A percentile compares a stretch with the other conserved stretches of the same genome.
Evolutionary conservation across 768 basidiomycete genomes (phyloP).

Genomic region (Hygrocybe punicea): DNA sequence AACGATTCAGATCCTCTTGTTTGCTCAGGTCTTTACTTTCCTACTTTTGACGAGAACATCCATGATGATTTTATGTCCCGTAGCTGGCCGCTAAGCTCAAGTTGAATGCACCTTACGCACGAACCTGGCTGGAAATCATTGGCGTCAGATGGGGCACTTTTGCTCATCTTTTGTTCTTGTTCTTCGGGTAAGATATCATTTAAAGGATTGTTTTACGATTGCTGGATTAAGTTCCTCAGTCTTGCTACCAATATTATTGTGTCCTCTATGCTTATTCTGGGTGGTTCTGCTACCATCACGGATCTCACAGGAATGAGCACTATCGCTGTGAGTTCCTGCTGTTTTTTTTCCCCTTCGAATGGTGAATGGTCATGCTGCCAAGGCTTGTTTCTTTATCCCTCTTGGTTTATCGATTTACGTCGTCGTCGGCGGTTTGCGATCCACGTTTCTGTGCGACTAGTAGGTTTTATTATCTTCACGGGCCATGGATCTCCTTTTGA

Average conservation of each 20-base stretch:
- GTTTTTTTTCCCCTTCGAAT: neutral
- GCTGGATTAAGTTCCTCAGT: slow-evolving; percentile 27
- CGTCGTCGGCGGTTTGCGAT: slow-evolving; percentile 82
- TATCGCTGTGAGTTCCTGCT: slow-evolving; percentile 52
- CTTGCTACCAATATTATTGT: slow-evolving; percentile 89
- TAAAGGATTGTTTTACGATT: neutral
- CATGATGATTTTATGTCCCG: neutral
- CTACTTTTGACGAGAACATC: neutral
- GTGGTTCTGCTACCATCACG: slow-evolving; percentile 83
- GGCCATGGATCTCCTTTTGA: neutral
- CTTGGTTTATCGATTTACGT: slow-evolving; percentile 86
- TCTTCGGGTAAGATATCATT: slow-evolving; percentile 60
- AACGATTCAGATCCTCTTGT: slow-evolving; percentile 82
- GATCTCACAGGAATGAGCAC: slow-evolving; percentile 88
- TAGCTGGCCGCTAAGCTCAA: slow-evolving; percentile 92
- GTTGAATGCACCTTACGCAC: slow-evolving; percentile 81
- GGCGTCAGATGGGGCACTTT: slow-evolving; percentile 71
- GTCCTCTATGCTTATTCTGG: slow-evolving; percentile 78
- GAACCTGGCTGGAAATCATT: slow-evolving; percentile 89
- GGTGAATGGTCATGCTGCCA: neutral
- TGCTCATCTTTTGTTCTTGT: slow-evolving; percentile 83
- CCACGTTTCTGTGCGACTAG: slow-evolving; percentile 85
- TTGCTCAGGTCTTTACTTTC: slow-evolving; percentile 57
- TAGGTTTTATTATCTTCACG: slow-evolving; percentile 33
- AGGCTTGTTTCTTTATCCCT: slow-evolving; percentile 89